Percentiles rank a stretch among this genome's conserved stretches.
phyloP scores from a whole-genome alignment of 441 rosid species.

The Brassica hybrid region DNA sequence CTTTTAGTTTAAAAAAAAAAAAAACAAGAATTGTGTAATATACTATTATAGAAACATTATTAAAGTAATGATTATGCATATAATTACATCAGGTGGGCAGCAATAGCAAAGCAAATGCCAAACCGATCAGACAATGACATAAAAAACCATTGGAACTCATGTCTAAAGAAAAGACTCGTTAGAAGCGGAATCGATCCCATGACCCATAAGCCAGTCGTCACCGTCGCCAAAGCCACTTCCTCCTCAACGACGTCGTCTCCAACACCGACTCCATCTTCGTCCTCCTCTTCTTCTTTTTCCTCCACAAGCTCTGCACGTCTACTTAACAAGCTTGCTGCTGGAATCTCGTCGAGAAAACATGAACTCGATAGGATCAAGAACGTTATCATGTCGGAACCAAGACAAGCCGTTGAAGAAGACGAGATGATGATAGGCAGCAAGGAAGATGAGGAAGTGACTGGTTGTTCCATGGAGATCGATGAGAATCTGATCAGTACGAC shows the following conservation, averaged over 20 bases:
- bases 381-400: slow-evolving; percentile 30
- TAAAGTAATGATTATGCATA: not conserved
- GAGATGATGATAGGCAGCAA: not conserved
- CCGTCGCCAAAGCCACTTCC: not conserved
- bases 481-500: slow-evolving; percentile 10
- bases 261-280: slow-evolving; percentile 17
- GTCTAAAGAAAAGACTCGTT: slow-evolving; percentile 80
- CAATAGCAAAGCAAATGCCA: slow-evolving; percentile 51
- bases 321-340: too few relatives aligned
- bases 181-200: slow-evolving; percentile 86
- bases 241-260: slow-evolving; percentile 27
- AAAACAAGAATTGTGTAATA: not conserved
- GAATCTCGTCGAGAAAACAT: slow-evolving; percentile 23
- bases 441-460: slow-evolving; percentile 5
- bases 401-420: slow-evolving; percentile 15
- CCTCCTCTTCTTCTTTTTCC: slow-evolving; percentile 10
- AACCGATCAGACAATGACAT: slow-evolving; percentile 97
- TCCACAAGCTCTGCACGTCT: slow-evolving; percentile 28
- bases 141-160: slow-evolving; percentile 96
- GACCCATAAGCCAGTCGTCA: slow-evolving; percentile 63
- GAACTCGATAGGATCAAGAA: slow-evolving; percentile 33
- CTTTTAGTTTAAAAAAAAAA: not conserved
- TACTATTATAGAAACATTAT: not conserved
- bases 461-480: slow-evolving; percentile 34
- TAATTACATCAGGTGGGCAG: slow-evolving; percentile 44